phyloP scores from a whole-genome alignment of 139 green algal genomes.

The Pycnococcus provasolii region DNA sequence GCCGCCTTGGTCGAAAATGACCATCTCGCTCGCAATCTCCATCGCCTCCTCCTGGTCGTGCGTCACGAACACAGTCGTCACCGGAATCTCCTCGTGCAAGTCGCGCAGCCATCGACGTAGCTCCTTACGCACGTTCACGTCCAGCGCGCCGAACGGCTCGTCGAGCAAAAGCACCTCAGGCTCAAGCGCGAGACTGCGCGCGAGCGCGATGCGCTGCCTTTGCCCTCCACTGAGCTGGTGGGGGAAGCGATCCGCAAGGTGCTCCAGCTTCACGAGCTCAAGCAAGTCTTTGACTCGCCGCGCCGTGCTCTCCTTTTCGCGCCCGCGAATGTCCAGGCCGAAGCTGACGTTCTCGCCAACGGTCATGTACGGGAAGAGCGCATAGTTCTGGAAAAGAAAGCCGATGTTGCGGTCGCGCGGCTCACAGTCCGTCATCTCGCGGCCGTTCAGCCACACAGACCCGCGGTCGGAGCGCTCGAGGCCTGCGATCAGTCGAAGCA shows the following conservation, averaged over 20 bases:
- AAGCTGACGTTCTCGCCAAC: constrained; percentile 81
- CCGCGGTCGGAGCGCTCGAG: constrained; percentile 38
- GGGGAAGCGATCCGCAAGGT: constrained; percentile 53
- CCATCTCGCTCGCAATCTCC: constrained; percentile 61
- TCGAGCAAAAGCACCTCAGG: constrained; percentile 67
- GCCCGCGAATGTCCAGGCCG: constrained; percentile 31
- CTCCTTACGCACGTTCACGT: constrained; percentile 45
- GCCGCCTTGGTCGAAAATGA: constrained; percentile 24
- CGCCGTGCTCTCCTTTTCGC: constrained; percentile 10
- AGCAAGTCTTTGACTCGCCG: constrained; percentile 60
- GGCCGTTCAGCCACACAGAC: too few species aligned
- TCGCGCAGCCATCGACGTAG: constrained; percentile 47
- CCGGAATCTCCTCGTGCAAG: constrained; percentile 24
- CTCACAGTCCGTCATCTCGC: too few species aligned
- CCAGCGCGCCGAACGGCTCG: constrained; percentile 73
- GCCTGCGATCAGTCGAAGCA: constrained; percentile 69
- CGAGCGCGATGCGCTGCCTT: constrained; percentile 44
- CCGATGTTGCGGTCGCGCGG: constrained; percentile 45
- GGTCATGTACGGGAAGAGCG: constrained; percentile 84
- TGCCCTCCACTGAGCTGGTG: constrained; percentile 58
- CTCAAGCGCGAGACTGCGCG: constrained; percentile 48
- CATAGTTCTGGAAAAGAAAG: constrained; percentile 81
- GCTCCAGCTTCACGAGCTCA: constrained; percentile 60
- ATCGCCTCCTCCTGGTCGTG: constrained; percentile 83
- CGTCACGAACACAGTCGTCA: constrained; percentile 76